phyloP scores from a whole-genome alignment of 805 yeast species.

The Candida easanensis region DNA sequence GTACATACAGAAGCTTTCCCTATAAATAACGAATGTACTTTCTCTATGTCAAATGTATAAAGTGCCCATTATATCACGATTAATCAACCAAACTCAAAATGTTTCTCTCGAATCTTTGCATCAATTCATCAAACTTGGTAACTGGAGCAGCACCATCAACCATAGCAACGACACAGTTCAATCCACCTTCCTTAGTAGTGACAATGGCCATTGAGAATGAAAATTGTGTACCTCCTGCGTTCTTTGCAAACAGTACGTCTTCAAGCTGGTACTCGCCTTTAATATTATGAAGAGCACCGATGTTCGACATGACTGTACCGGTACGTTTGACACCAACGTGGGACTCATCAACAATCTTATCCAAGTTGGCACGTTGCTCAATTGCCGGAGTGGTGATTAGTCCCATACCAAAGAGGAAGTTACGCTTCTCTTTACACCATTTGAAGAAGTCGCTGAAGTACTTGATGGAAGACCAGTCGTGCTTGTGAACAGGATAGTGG shows the following conservation, averaged over 20 bases:
- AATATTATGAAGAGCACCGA: slow-evolving; percentile 13
- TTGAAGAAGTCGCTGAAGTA: slow-evolving; percentile 13
- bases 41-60: too few relatives aligned
- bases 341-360: slow-evolving; percentile 10
- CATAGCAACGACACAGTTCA: slow-evolving; percentile 18
- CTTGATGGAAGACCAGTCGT: slow-evolving; percentile 5
- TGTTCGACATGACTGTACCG: slow-evolving; percentile 21
- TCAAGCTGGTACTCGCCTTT: slow-evolving; percentile 8
- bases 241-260: slow-evolving; percentile 16
- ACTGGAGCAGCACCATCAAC: slow-evolving; percentile 6
- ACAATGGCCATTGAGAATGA: slow-evolving; percentile 12
- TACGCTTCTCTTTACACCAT: slow-evolving; percentile 1
- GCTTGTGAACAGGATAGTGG: slow-evolving; percentile 7
- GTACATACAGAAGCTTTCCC: too few relatives aligned
- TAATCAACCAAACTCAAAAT: background rate
- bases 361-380: slow-evolving; percentile 13
- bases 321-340: slow-evolving; percentile 12
- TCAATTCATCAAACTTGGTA: slow-evolving; percentile 11
- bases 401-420: slow-evolving; percentile 19
- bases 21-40: too few relatives aligned
- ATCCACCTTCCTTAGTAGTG: slow-evolving; percentile 13
- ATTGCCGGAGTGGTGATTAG: slow-evolving; percentile 13
- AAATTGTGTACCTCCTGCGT: slow-evolving; percentile 15
- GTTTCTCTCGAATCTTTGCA: slow-evolving; percentile 10
- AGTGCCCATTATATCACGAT: too few relatives aligned